Conservation (phyloP, 2,329 filamentous ascomycete genomes). For the Fusarium nelsonii region DNA sequence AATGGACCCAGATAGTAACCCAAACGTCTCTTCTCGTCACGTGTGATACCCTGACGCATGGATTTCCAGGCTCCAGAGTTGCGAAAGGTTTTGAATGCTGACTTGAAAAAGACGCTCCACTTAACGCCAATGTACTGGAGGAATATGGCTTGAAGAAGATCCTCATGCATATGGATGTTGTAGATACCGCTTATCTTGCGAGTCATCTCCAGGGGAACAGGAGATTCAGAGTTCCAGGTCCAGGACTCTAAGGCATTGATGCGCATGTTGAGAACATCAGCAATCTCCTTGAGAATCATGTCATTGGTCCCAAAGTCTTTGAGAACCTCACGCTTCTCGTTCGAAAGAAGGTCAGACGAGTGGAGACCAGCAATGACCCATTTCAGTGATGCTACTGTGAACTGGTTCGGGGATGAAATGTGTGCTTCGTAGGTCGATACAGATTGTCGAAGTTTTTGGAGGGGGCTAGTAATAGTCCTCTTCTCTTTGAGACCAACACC, state of each 20-base stretch:
- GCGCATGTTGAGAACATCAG: conserved; percentile 66
- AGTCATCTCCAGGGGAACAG: conserved; percentile 52
- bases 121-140: conserved; percentile 63
- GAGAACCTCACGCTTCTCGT: conserved; percentile 58
- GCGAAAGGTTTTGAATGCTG: conserved; percentile 51
- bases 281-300: conserved; percentile 61
- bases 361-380: conserved; percentile 59
- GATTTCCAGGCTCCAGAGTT: conserved; percentile 54
- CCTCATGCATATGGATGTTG: conserved; percentile 65
- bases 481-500: conserved; percentile 42
- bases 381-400: conserved; percentile 52
- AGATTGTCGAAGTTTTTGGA: conserved; percentile 45
- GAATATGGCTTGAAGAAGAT: conserved; percentile 64
- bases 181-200: conserved; percentile 64
- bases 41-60: conserved; percentile 48
- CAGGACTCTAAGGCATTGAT: conserved; percentile 59
- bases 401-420: conserved; percentile 51
- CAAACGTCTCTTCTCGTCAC: conserved; percentile 47
- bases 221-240: conserved; percentile 58
- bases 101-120: conserved; percentile 61
- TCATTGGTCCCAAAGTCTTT: conserved; percentile 58
- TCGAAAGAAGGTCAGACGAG: conserved; percentile 58
- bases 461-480: conserved; percentile 41
- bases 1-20: conserved; percentile 55
- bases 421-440: conserved; percentile 51